These are phyloP conservation scores for Phalaenopsis hybrid DNA, from an alignment of 116 monocot genomes.

Conservation along the genomic window DNA sequence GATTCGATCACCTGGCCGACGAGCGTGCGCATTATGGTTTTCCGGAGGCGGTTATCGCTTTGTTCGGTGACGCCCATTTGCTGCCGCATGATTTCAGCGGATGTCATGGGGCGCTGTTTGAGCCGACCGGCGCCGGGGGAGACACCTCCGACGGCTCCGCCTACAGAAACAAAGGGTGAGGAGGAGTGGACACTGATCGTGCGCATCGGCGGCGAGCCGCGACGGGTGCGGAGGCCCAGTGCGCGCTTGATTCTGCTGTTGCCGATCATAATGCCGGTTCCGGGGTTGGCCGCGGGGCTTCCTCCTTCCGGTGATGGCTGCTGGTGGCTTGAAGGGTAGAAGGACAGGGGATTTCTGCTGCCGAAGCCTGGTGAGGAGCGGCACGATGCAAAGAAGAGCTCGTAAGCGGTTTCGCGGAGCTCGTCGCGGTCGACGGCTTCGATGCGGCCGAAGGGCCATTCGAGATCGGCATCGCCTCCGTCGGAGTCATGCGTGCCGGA, in stretches of 20 bases:
- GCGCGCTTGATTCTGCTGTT: constrained; percentile 68
- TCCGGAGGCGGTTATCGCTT: constrained; percentile 52
- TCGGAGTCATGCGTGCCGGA: constrained; percentile 8
- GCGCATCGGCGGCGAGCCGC: constrained; percentile 36
- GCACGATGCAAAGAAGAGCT: constrained; percentile 90
- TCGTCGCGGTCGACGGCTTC: constrained; percentile 44
- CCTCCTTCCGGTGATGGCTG: constrained; percentile 6
- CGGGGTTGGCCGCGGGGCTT: constrained; percentile 7
- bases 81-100: constrained; percentile 81
- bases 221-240: constrained; percentile 59
- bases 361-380: constrained; percentile 77
- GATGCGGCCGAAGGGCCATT: constrained; percentile 73
- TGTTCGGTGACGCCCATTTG: constrained; percentile 65
- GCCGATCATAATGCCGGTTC: constrained; percentile 27
- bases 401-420: constrained; percentile 86
- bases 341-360: constrained; percentile 30
- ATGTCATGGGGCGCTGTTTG: constrained; percentile 69
- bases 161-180: background rate
- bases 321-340: constrained; percentile 16
- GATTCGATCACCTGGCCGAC: constrained; percentile 45
- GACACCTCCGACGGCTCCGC: background rate
- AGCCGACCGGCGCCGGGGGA: constrained; percentile 19
- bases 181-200: constrained; percentile 16
- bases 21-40: constrained; percentile 50
- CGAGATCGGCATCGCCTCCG: constrained; percentile 9